phyloP scores from a whole-genome alignment of 306 rosid species.

The Cucumis melo region DNA sequence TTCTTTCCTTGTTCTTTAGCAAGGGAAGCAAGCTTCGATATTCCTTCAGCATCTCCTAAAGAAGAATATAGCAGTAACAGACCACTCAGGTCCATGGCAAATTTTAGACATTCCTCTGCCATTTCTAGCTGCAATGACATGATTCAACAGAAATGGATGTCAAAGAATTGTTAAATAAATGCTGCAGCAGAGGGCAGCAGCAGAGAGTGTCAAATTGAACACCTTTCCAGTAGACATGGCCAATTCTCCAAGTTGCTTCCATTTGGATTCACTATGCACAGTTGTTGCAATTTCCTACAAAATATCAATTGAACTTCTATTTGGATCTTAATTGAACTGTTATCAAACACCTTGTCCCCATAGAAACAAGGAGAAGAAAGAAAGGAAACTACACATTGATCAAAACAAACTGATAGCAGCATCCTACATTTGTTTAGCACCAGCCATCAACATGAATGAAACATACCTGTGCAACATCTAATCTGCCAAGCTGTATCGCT shows the following conservation, averaged over 20 bases:
- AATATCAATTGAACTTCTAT: neutral
- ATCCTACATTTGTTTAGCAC: neutral
- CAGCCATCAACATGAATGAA: conserved; percentile 3
- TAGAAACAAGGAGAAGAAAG: neutral
- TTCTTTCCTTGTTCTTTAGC: conserved; percentile 99
- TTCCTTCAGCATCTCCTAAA: conserved; percentile 93
- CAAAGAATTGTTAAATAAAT: neutral
- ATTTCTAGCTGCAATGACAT: conserved; percentile 71
- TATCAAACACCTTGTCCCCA: neutral
- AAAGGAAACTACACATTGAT: neutral
- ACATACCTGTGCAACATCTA: conserved; percentile 88
- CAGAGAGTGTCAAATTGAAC: neutral
- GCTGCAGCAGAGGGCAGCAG: neutral
- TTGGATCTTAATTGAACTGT: neutral
- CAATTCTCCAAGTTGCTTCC: conserved; percentile 94
- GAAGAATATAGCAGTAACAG: conserved; percentile 94
- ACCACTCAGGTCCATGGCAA: conserved; percentile 96
- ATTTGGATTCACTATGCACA: conserved; percentile 75
- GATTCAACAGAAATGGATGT: neutral
- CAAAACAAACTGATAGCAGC: neutral
- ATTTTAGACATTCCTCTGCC: conserved; percentile 92
- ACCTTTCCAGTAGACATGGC: conserved; percentile 95
- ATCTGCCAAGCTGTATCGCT: conserved; percentile 83
- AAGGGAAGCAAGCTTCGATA: conserved; percentile 68
- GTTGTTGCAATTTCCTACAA: conserved; percentile 67